Base-by-base conservation (phyloP, 257 asterid species). In the Lithospermum erythrorhizon region DNA sequence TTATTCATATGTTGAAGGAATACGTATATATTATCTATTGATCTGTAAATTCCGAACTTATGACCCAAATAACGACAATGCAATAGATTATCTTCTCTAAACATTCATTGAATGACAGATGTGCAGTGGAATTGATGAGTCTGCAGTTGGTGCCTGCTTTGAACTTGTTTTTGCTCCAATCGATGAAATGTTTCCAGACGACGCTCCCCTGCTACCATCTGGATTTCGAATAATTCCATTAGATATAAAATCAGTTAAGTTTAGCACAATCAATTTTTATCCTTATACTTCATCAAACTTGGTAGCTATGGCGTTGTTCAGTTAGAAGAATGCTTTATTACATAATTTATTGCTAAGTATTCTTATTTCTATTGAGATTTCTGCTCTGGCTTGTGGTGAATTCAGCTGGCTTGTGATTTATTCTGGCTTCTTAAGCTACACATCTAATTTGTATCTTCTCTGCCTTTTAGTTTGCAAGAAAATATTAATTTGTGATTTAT, bases 151-250 rank as follows among this genome's bases (percentile, higher is more conserved):
- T 29, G 90, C 97, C 54, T 89, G 95, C 79, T 87, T 97, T 0
- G 96, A 93, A 79, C 96, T 93, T 5, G 81, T 93, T 61, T 93
- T 89, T 72, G 99, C 99, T 57, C 95, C 97, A 58, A 89, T 89
- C 2, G 96, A 93, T 63, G 99, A 93, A 66, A 86, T 84, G 95
- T 93, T 93, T 69, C 96, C 96, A 0, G 99, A 93, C 18, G 96
- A 93, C 57, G 96, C 94, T 6, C 91, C 86, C 1, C 59, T 93
- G 64, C 76, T 93, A 17, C 99, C 99, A 21, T 93, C 99, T 6
- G 99, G 99, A 68, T 93, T 93, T 61, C 97, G 99, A 55, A 70
- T 93, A 47, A 93, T 89, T 60, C 96, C 97, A 0, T 82, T 93
- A 13, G 95, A 93, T 58, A 68, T 86, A 18, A 93, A 93, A 83